Conservation (phyloP, 2,329 filamentous ascomycete species). For the Aspergillus sp. region DNA sequence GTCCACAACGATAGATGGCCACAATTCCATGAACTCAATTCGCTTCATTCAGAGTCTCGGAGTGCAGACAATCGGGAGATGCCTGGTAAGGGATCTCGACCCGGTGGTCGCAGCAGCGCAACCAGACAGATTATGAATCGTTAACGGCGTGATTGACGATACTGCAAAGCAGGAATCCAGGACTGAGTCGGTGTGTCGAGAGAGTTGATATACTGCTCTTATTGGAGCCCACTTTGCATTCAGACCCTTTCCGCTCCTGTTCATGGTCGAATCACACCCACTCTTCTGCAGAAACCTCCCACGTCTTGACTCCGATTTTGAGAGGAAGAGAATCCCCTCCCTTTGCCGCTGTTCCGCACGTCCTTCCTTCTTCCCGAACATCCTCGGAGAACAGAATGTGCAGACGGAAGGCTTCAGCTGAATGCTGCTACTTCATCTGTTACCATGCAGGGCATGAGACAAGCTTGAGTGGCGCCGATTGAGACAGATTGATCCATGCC, state of each 20-base stretch:
- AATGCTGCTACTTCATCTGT: background rate
- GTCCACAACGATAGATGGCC: background rate
- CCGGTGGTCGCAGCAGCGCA: background rate
- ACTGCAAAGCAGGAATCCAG: background rate
- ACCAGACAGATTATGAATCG: slow-evolving; percentile 3
- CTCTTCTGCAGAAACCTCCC: slow-evolving; percentile 8
- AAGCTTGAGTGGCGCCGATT: background rate
- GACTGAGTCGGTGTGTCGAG: slow-evolving; percentile 10
- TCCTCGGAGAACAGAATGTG: background rate
- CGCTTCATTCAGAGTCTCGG: background rate
- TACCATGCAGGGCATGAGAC: background rate
- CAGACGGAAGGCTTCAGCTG: background rate
- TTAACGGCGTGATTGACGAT: background rate
- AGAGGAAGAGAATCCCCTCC: slow-evolving; percentile 2
- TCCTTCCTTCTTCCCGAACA: slow-evolving; percentile 7
- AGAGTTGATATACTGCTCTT: slow-evolving; percentile 10
- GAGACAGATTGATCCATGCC: background rate
- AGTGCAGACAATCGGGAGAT: background rate
- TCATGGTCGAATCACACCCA: slow-evolving; percentile 16
- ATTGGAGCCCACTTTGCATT: slow-evolving; percentile 20
- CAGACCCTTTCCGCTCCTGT: slow-evolving; percentile 13
- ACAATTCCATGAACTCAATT: too few relatives aligned
- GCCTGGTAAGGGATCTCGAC: background rate
- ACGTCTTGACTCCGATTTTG: background rate
- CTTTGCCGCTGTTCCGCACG: background rate